Base-by-base conservation (phyloP, 169 alveolate species). In the Plasmodium falciparum region DNA sequence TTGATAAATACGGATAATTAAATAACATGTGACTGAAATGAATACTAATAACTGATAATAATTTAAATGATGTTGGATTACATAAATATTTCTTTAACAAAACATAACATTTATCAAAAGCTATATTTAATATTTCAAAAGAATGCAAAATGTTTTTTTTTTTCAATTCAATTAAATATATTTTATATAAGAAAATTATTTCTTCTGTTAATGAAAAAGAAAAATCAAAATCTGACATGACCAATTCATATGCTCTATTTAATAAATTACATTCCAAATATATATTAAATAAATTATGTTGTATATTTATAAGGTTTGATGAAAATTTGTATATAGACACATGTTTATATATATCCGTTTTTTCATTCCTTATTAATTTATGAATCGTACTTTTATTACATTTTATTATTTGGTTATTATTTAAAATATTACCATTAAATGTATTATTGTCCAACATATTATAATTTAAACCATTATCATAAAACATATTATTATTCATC, bases 121-220 rank as follows among this genome's bases (percentile, higher is more conserved):
- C 61, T 67, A 20, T 83, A 33, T 24, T 83, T 39, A 83, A 29
- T 39, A 58, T 26, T 47, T 83, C 91, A 33, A 83, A 83, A 3
- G 91, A 45, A 54, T 45, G 13, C 43, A 83, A 29, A 9, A 83
- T 70, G 8, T 70, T 83, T 54, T 83, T 83, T 73, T 73, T 83
- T 43, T 83, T 83, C 24, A 83, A 83, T 39, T 83, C 91, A 17
- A 83, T 83, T 15, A 83, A 73, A 45, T 83, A 83, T 3, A 71
- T 83, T 83, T 83, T 83, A 33, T 69, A 83, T 58, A 83, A 63
- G 22, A 83, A 83, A 11, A 83, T 67, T 12, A 83, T 70, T 83
- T 83, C 91, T 9, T 83, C 29, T 0, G 91, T 83, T 47, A 83
- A 33, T 15, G 91, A 83, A 29, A 83, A 71, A n/a, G 91, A 83